phyloP scores from a whole-genome alignment of 2,329 filamentous ascomycete genomes.

The Verticillium tricorpus region DNA sequence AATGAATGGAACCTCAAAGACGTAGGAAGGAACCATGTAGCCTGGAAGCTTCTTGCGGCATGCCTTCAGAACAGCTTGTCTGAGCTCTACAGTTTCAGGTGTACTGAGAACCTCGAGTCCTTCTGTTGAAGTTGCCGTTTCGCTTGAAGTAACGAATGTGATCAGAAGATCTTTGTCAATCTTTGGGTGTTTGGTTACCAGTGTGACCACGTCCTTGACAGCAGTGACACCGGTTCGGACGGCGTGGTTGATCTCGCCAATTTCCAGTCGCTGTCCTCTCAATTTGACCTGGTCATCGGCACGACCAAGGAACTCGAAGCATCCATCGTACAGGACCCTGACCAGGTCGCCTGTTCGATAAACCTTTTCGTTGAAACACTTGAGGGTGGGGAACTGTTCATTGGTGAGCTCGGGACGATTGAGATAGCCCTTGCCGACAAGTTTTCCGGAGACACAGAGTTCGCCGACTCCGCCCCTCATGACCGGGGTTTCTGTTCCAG shows the following conservation, averaged over 20 bases:
- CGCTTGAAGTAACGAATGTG: conserved; percentile 58
- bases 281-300: conserved; percentile 92
- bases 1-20: conserved; percentile 65
- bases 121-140: neutral
- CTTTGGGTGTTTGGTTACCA: conserved; percentile 65
- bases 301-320: conserved; percentile 82
- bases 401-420: conserved; percentile 72
- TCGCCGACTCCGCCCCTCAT: conserved; percentile 78
- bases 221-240: conserved; percentile 57
- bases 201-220: conserved; percentile 67
- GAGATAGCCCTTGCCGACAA: conserved; percentile 87
- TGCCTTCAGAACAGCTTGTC: conserved; percentile 31
- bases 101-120: conserved; percentile 18
- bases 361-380: conserved; percentile 53
- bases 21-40: conserved; percentile 90
- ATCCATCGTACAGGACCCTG: conserved; percentile 71
- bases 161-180: conserved; percentile 81
- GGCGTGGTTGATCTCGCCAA: conserved; percentile 84
- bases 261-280: conserved; percentile 81
- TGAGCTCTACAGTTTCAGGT: neutral
- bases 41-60: conserved; percentile 67
- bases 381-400: conserved; percentile 68
- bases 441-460: conserved; percentile 78
- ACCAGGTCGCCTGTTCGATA: conserved; percentile 91
- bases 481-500: conserved; percentile 66